phyloP scores from a whole-genome alignment of 2,329 filamentous ascomycete species.

The Aspergillus alliaceus region DNA sequence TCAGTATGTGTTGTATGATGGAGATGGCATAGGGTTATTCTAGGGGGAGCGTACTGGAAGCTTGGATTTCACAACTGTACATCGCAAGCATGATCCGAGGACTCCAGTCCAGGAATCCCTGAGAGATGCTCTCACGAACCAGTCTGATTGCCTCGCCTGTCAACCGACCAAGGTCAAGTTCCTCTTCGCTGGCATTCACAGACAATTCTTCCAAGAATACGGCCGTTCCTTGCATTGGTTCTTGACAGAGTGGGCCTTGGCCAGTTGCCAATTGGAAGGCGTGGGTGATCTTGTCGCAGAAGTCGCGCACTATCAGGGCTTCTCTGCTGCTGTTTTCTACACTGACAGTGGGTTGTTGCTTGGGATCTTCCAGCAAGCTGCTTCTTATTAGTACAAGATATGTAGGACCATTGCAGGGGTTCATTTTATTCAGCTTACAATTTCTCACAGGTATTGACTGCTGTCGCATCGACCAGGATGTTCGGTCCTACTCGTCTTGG shows the following conservation, averaged over 20 bases:
- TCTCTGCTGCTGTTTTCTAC: constrained; percentile 24
- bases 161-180: constrained; percentile 68
- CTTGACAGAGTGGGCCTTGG: constrained; percentile 87
- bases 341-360: constrained; percentile 28
- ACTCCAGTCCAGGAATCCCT: constrained; percentile 92
- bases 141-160: constrained; percentile 93
- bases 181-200: constrained; percentile 56
- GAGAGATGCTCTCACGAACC: constrained; percentile 77
- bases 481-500: constrained; percentile 84
- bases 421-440: constrained; percentile 57
- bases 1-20: constrained; percentile 11
- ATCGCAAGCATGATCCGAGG: constrained; percentile 93
- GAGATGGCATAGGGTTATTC: not conserved
- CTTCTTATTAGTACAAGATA: constrained; percentile 3
- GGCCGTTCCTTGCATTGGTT: constrained; percentile 89
- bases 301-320: constrained; percentile 57
- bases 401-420: not conserved
- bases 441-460: constrained; percentile 68
- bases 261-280: constrained; percentile 90
- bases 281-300: constrained; percentile 87
- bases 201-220: constrained; percentile 82
- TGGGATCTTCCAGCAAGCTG: constrained; percentile 41
- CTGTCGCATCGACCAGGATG: constrained; percentile 79
- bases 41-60: constrained; percentile 63
- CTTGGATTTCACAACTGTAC: constrained; percentile 98